Conservation (phyloP, 495 filamentous ascomycete species). For the Xeromyces bisporus region DNA sequence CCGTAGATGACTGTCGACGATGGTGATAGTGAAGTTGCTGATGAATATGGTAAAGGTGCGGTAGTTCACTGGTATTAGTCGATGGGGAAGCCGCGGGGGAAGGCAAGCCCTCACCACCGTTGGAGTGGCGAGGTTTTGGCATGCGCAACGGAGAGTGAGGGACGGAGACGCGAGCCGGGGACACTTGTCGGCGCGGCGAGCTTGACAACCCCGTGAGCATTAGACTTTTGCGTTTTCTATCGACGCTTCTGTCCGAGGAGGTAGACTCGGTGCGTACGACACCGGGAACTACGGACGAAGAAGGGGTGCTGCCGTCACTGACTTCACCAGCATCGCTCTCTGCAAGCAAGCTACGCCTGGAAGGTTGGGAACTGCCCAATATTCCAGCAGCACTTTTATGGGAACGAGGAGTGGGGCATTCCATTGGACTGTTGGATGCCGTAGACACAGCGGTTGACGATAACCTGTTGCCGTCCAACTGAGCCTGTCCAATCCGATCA, state of each 20-base stretch:
- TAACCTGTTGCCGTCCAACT: conserved; percentile 29
- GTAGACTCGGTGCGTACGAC: conserved; percentile 71
- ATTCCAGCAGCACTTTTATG: conserved; percentile 51
- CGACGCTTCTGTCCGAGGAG: conserved; percentile 67
- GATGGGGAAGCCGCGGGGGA: conserved; percentile 85
- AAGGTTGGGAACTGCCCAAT: conserved; percentile 41
- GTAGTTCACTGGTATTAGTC: conserved; percentile 62
- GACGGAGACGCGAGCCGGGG: conserved; percentile 54
- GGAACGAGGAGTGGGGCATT: conserved; percentile 81
- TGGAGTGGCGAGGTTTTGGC: conserved; percentile 65
- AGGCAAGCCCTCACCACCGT: conserved; percentile 52
- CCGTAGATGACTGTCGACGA: conserved; percentile 80
- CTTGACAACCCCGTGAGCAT: conserved; percentile 53
- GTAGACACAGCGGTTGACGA: conserved; percentile 52
- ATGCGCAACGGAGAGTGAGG: conserved; percentile 82
- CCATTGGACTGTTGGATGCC: conserved; percentile 77
- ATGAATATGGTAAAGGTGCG: conserved; percentile 33
- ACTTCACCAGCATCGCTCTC: conserved; percentile 64
- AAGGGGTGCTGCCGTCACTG: conserved; percentile 84
- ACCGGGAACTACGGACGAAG: conserved; percentile 59
- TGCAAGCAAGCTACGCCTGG: conserved; percentile 54
- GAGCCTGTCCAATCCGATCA: conserved; percentile 14
- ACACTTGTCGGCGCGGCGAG: conserved; percentile 70
- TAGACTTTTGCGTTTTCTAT: conserved; percentile 69
- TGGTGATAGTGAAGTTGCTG: too few relatives aligned